Base-by-base conservation (phyloP, 805 yeast species). In the Candida sithepensis region DNA sequence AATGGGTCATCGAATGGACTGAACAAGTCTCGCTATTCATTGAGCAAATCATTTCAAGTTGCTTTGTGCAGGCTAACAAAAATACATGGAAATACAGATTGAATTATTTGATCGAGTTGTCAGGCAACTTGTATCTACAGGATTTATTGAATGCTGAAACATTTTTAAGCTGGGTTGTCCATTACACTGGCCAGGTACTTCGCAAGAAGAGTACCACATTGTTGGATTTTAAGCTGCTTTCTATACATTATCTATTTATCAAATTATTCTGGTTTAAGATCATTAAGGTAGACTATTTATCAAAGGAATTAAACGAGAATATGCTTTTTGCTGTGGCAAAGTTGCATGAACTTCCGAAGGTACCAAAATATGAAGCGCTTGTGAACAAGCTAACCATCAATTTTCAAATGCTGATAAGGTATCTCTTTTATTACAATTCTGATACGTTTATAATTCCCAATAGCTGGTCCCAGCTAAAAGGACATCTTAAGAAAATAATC, bases 1-100 rank as follows among this genome's bases (percentile, higher is more conserved):
- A 75, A 42, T 85, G 97, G 89, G 71, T 84, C 18, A 79, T 79
- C 48, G 96, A 89, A 61, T 92, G 98, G 98, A 87, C 97, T 0
- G 86, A 82, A 38, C 95, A 87, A 54, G 82, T 91, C 14, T 73
- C 82, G 2, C 82, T 78, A 46, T 85, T 73, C 55, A 56, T 84
- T 12, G 81, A 76, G 51, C 73, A 73, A 52, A 70, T 77, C 22
- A 70, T 82, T 21, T 69, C 72, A 39, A 78, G 74, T 14, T 68
- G 69, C 55, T 64, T 61, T 24, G 40, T 54, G 34, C n/a, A 63
- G 6, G 38, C 39, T 9, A 42, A 42, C 51, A 71, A 63, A 48
- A 63, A 52, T 16, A 60, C 53, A 2, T 78, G 79, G 82, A 75
- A 73, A 57, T 56, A 56, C 7, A 78, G 77, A 45, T 71, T 88